phyloP scores from a whole-genome alignment of 2,329 filamentous ascomycete species.

The Alternaria hordeiaustralica region DNA sequence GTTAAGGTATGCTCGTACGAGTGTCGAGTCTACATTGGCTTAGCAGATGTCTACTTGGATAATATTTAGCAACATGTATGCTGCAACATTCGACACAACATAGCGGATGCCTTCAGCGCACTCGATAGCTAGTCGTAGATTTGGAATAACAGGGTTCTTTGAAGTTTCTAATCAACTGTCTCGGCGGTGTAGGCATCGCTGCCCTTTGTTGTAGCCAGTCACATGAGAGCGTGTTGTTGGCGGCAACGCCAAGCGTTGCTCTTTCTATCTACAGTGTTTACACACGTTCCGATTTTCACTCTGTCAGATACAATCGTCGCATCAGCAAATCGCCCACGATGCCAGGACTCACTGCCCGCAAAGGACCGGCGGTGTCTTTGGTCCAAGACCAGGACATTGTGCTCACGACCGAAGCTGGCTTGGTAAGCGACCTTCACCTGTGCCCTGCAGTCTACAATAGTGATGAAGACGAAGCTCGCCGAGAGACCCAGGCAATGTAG shows the following conservation, averaged over 20 bases:
- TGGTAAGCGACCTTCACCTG: not conserved
- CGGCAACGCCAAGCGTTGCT: conserved; percentile 11
- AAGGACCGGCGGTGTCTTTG: not conserved
- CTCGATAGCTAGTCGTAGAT: not conserved
- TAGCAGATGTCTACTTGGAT: too few species aligned
- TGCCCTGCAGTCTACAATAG: too few species aligned
- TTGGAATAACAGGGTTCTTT: not conserved
- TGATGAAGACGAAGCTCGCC: too few species aligned
- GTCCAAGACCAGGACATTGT: conserved; percentile 17
- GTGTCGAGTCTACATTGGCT: not conserved
- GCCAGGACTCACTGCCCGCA: conserved; percentile 2
- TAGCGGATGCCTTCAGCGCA: not conserved
- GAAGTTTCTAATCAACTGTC: not conserved
- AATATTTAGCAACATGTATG: too few species aligned
- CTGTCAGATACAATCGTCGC: not conserved
- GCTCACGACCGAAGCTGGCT: conserved; percentile 4
- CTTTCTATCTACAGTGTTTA: not conserved
- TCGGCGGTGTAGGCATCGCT: not conserved
- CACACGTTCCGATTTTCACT: not conserved
- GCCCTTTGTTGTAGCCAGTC: not conserved
- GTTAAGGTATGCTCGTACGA: not conserved
- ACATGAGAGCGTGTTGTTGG: conserved; percentile 1
- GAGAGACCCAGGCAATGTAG: too few species aligned
- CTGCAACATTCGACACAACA: not conserved
- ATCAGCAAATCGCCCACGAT: not conserved